phyloP scores from a whole-genome alignment of 345 rosid genomes.

The Anacardium occidentale region DNA sequence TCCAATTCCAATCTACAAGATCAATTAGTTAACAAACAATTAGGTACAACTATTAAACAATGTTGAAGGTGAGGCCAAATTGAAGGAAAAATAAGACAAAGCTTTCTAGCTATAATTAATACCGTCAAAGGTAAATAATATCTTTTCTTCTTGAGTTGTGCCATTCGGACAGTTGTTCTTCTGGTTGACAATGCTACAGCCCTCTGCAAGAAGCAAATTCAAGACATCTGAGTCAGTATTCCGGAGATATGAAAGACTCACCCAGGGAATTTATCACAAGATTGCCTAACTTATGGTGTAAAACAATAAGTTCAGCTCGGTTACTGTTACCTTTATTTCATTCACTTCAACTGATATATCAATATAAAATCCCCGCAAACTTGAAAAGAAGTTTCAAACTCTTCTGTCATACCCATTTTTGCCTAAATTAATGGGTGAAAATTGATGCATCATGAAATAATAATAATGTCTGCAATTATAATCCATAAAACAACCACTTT shows the following conservation, averaged over 20 bases:
- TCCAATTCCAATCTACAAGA: conserved; percentile 84
- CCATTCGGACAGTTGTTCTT: conserved; percentile 62
- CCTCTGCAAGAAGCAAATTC: conserved; percentile 54
- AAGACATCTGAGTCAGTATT: not conserved
- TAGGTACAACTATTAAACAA: conserved; percentile 8
- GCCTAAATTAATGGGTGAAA: conserved; percentile 50
- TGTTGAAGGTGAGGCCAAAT: conserved; percentile 1
- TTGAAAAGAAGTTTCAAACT: conserved; percentile 95
- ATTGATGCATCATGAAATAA: conserved; percentile 17
- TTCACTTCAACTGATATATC: conserved; percentile 92
- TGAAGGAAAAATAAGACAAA: not conserved
- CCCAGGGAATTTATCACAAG: not conserved
- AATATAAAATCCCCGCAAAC: conserved; percentile 91
- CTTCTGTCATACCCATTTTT: conserved; percentile 98
- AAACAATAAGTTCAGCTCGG: conserved; percentile 2
- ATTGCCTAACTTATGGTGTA: not conserved
- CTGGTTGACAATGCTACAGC: conserved; percentile 74
- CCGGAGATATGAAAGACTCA: not conserved
- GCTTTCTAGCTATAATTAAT: conserved; percentile 6
- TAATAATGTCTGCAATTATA: not conserved
- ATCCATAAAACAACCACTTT: conserved; percentile 18
- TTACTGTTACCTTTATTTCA: conserved; percentile 79
- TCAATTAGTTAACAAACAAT: conserved; percentile 10
- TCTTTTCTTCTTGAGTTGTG: conserved; percentile 61
- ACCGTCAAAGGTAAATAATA: conserved; percentile 78